phyloP scores from a whole-genome alignment of 345 rosid species.

The Rhodamnia rubescens region DNA sequence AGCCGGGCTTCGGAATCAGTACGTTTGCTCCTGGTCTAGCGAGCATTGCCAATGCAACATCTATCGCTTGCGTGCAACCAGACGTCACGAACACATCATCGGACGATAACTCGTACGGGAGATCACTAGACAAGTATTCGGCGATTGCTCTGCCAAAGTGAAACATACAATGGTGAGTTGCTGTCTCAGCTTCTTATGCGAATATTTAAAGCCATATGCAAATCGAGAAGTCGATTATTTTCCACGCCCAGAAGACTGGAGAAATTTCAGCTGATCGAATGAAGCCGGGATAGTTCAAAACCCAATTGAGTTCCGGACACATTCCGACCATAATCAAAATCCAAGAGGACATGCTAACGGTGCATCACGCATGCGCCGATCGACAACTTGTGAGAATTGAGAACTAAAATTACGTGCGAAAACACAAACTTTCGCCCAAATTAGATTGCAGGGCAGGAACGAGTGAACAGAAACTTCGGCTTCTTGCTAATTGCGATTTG shows the following conservation, averaged over 20 bases:
- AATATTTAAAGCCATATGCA: background rate
- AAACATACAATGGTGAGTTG: background rate
- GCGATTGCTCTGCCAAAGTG: conserved; percentile 62
- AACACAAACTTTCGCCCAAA: background rate
- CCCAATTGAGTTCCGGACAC: background rate
- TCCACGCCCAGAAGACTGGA: background rate
- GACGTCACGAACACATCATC: conserved; percentile 86
- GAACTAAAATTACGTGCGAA: background rate
- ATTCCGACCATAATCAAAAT: background rate
- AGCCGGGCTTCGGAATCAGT: conserved; percentile 81
- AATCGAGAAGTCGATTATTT: background rate
- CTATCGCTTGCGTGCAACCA: conserved; percentile 95
- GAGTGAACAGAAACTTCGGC: background rate
- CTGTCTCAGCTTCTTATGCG: background rate
- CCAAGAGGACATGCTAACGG: background rate
- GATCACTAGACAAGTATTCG: conserved; percentile 64
- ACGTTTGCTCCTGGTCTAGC: conserved; percentile 72
- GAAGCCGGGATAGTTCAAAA: background rate
- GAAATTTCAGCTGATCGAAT: background rate
- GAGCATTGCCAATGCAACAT: conserved; percentile 74
- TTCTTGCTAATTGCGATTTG: background rate
- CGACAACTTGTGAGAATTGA: background rate
- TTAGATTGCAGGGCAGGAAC: background rate
- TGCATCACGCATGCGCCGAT: background rate
- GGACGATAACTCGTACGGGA: conserved; percentile 64